Evolutionary conservation across 2,329 filamentous ascomycete genomes (phyloP), one percentile per base, ranked within the genome.

Genomic region (Leptographium flavum): DNA sequence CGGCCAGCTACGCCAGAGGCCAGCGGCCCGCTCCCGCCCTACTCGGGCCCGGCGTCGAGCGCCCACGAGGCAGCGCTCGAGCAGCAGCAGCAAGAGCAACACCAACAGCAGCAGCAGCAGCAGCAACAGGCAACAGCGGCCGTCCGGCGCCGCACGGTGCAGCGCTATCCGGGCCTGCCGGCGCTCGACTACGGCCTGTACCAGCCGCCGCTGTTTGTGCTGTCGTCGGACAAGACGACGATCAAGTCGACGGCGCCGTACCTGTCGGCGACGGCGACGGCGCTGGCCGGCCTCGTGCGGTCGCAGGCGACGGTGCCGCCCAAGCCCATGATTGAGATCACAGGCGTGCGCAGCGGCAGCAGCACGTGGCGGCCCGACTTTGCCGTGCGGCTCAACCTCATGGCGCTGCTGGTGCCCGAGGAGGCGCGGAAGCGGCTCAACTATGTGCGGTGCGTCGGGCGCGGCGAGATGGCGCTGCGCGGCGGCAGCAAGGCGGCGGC

Each of bases 151-250:
- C 17, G n/a, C 14, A 30, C 13, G 28, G 27, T 57, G 4, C 61
- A 62, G 36, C 59, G 58, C 23, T 69, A 71, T 49, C 64, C 67
- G 1, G 70, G 69, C 7, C 63, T 73, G 6, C 70, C 69, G 1
- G 54, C 55, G 21, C 53, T 74, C 15, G 68, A 74, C 56, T 73
- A 73, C 56, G 62, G 64, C n/a, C 62, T 69, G 17, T 76, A 76
- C 56, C 60, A 60, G 7, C 72, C 70, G 15, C 66, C 69, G 5
- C 60, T 69, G 30, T 76, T 75, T 54, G 65, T 66, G 38, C 60
- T 74, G 3, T 73, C 70, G 0, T 46, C 60, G 10, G 71, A 76
- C 54, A 59, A 59, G 30, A 71, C 63, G 13, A 65, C 63, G 9
- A 63, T 75, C 46, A 64, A 63, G 21, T 68, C 67, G 42, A 63